These are phyloP conservation scores for Mortierella claussenii DNA, from an alignment of 192 early-diverging fungal species.

Conservation along the genomic window DNA sequence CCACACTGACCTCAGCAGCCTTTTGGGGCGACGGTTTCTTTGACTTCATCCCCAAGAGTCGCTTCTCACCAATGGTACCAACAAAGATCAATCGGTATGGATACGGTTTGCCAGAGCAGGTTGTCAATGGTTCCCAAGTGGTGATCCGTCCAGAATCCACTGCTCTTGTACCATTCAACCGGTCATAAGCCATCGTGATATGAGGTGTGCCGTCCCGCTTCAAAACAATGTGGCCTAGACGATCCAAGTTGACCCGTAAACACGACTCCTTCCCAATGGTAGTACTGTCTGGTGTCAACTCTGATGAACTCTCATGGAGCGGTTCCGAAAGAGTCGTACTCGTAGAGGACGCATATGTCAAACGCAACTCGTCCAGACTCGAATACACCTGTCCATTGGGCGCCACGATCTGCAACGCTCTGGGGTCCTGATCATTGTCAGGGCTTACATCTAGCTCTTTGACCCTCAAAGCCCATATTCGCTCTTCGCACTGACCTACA, in stretches of 20 bases:
- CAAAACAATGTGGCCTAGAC: constrained; percentile 18
- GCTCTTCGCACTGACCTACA: constrained; percentile 22
- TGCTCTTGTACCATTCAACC: constrained; percentile 22
- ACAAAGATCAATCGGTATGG: constrained; percentile 25
- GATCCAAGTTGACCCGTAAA: constrained; percentile 7
- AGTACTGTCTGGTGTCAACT: too few species aligned
- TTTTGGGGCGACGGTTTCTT: neutral
- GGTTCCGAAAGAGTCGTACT: neutral
- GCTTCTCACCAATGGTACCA: constrained; percentile 36
- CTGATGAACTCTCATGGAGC: neutral
- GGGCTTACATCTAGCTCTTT: constrained; percentile 17
- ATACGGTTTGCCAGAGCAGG: neutral
- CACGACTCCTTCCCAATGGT: too few species aligned
- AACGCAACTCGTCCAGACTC: constrained; percentile 4
- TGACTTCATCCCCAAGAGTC: constrained; percentile 25
- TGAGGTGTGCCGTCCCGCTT: constrained; percentile 6
- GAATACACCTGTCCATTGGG: constrained; percentile 32
- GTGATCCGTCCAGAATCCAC: constrained; percentile 28
- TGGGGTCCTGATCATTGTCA: neutral
- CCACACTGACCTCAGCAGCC: constrained; percentile 23
- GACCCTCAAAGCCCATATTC: constrained; percentile 40
- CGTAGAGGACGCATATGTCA: neutral
- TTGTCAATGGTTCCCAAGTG: constrained; percentile 10
- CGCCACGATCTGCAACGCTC: constrained; percentile 15
- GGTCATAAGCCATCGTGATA: constrained; percentile 43